Percentiles rank a stretch among this genome's conserved stretches.
These are phyloP conservation scores for Diaporthe citri DNA, from an alignment of 2,329 filamentous ascomycete genomes.

Conservation along the genomic window DNA sequence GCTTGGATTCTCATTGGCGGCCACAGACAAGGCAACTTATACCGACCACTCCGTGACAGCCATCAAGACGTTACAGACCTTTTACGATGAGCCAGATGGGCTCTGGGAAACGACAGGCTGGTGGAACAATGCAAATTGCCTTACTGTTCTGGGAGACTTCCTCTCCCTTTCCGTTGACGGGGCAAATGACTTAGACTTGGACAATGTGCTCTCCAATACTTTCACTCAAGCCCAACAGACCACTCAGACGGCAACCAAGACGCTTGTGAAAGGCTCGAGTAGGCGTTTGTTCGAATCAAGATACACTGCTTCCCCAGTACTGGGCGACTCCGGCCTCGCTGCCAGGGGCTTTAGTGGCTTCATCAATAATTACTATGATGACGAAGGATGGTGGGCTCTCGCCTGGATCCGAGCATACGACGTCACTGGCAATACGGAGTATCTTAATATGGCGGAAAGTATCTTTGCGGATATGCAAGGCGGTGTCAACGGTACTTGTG, in stretches of 20 bases:
- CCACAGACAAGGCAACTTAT: slow-evolving; percentile 47
- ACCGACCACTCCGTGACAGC: slow-evolving; percentile 49
- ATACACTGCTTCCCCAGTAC: slow-evolving; percentile 49
- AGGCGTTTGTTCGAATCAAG: slow-evolving; percentile 54
- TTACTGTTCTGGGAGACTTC: slow-evolving; percentile 73
- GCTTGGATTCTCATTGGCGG: slow-evolving; percentile 20
- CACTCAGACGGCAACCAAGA: slow-evolving; percentile 54
- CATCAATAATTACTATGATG: slow-evolving; percentile 70
- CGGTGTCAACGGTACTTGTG: slow-evolving; percentile 58
- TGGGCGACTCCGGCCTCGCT: slow-evolving; percentile 43
- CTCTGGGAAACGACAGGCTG: slow-evolving; percentile 75
- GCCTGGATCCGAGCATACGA: slow-evolving; percentile 69
- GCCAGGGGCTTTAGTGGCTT: slow-evolving; percentile 58
- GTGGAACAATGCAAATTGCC: slow-evolving; percentile 80
- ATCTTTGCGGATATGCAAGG: slow-evolving; percentile 68
- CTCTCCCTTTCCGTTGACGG: slow-evolving; percentile 50
- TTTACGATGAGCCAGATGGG: slow-evolving; percentile 71
- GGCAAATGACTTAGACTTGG: slow-evolving; percentile 54
- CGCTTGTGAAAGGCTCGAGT: slow-evolving; percentile 44
- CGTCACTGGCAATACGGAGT: slow-evolving; percentile 58
- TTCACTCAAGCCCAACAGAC: slow-evolving; percentile 59
- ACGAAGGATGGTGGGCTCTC: slow-evolving; percentile 74
- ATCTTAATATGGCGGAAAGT: slow-evolving; percentile 62
- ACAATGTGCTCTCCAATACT: slow-evolving; percentile 58
- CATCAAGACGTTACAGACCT: slow-evolving; percentile 64